Conservation (phyloP, 1,284 basidiomycete genomes). For the Cryptococcus sp. region DNA sequence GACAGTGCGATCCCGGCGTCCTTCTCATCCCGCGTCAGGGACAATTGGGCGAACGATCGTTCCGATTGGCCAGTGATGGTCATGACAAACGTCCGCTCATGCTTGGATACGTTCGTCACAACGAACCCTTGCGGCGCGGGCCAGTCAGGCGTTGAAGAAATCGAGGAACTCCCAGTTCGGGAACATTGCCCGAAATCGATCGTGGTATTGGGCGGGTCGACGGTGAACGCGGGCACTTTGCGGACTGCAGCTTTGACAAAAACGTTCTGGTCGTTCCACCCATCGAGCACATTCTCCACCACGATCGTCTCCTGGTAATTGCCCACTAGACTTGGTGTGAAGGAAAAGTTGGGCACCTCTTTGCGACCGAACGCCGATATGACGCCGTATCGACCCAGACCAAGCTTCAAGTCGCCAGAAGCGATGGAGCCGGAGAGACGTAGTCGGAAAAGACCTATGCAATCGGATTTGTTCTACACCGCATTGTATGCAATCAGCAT, state of each 20-base stretch:
- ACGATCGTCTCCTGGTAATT: constrained; percentile 57
- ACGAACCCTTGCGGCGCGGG: constrained; percentile 44
- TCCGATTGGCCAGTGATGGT: constrained; percentile 33
- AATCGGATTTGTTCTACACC: constrained; percentile 54
- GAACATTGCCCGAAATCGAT: constrained; percentile 45
- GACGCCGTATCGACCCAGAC: constrained; percentile 57
- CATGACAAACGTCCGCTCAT: constrained; percentile 55
- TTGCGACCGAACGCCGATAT: constrained; percentile 58
- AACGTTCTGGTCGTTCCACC: constrained; percentile 56
- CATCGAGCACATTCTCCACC: constrained; percentile 58
- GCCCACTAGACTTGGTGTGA: constrained; percentile 55
- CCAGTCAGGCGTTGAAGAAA: constrained; percentile 13
- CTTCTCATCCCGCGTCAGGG: constrained; percentile 43
- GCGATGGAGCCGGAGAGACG: constrained; percentile 59
- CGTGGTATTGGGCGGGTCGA: constrained; percentile 43
- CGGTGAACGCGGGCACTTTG: constrained; percentile 55
- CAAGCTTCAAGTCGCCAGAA: constrained; percentile 57
- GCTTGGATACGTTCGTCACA: constrained; percentile 55
- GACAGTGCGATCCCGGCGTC: constrained; percentile 50
- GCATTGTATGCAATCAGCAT: neutral
- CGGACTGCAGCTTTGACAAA: constrained; percentile 57
- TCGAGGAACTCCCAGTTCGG: too few relatives aligned
- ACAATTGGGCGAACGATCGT: constrained; percentile 8
- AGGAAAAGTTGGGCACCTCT: constrained; percentile 55
- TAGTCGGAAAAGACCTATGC: constrained; percentile 57